These are phyloP conservation scores for Usnea hakonensis DNA, from an alignment of 495 filamentous ascomycete genomes.

Conservation along the genomic window DNA sequence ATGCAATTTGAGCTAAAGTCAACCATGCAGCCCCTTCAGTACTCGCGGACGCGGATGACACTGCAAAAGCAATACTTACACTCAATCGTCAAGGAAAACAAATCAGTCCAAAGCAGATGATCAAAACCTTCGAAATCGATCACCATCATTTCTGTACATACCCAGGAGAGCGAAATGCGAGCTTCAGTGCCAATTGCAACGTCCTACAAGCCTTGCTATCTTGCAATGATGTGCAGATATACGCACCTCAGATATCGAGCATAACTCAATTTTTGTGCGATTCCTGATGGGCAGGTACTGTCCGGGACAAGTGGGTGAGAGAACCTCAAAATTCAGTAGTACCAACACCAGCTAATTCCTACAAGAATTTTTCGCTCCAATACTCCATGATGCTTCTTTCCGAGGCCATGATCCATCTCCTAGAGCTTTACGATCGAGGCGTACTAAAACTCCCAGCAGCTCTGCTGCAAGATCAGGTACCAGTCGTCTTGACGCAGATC, in stretches of 20 bases:
- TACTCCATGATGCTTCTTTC: constrained; percentile 9
- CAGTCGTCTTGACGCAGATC: not conserved
- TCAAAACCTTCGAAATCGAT: constrained; percentile 28
- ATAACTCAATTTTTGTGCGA: constrained; percentile 17
- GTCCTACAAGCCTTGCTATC: constrained; percentile 31
- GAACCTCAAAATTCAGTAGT: not conserved
- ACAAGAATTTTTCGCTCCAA: constrained; percentile 8
- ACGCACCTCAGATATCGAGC: constrained; percentile 20
- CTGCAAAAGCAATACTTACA: constrained; percentile 33
- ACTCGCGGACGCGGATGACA: constrained; percentile 42
- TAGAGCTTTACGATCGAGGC: constrained; percentile 5
- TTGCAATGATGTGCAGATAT: constrained; percentile 5
- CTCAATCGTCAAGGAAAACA: constrained; percentile 26
- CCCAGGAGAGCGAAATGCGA: constrained; percentile 29
- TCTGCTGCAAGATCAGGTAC: not conserved
- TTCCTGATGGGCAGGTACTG: not conserved
- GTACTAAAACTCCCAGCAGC: not conserved
- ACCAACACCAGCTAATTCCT: not conserved
- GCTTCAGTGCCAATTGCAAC: constrained; percentile 39
- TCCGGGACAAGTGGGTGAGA: constrained; percentile 7
- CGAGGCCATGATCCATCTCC: constrained; percentile 1
- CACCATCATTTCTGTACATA: constrained; percentile 34
- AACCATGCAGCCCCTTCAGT: constrained; percentile 19
- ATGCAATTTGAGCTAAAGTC: not conserved
- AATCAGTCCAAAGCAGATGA: constrained; percentile 21